Evolutionary conservation across 164 flowering plant genomes (phyloP).

Genomic region (Chimonanthus praecox): DNA sequence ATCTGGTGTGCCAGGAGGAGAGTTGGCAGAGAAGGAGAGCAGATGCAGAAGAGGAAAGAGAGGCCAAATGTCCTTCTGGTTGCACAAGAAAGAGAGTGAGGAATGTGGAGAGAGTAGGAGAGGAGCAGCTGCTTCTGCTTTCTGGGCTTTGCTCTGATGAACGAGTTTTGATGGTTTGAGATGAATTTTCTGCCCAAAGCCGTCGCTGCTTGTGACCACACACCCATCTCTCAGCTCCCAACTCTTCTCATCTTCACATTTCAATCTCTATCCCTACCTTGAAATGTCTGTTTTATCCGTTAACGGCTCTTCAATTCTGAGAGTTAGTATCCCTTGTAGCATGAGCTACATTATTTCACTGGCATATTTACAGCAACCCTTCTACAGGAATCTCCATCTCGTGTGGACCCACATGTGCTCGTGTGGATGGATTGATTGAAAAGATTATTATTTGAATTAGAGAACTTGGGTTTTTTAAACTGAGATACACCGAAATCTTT

Average conservation of each 20-base stretch:
- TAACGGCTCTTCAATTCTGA: too few relatives aligned
- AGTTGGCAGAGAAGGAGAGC: background rate
- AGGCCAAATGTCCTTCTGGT: constrained; percentile 3
- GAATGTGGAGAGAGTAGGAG: background rate
- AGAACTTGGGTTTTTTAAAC: too few relatives aligned
- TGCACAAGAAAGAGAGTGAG: background rate
- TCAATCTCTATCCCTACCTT: background rate
- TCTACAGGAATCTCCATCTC: too few relatives aligned
- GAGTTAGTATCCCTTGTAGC: too few relatives aligned
- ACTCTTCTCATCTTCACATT: background rate
- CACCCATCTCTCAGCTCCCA: background rate
- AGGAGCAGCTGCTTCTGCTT: too few relatives aligned
- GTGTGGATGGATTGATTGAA: too few relatives aligned
- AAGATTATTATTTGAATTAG: too few relatives aligned
- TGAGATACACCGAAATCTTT: too few relatives aligned
- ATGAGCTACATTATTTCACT: too few relatives aligned
- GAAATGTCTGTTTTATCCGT: background rate
- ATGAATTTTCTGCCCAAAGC: background rate
- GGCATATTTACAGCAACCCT: too few relatives aligned
- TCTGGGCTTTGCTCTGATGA: background rate
- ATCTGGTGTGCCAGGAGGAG: background rate
- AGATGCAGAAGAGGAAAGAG: background rate
- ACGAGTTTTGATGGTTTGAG: background rate
- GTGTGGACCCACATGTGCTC: too few relatives aligned
- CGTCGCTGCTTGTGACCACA: background rate